Evolutionary conservation across 345 rosid genomes (phyloP).

Genomic region (Lepidium aucheri): DNA sequence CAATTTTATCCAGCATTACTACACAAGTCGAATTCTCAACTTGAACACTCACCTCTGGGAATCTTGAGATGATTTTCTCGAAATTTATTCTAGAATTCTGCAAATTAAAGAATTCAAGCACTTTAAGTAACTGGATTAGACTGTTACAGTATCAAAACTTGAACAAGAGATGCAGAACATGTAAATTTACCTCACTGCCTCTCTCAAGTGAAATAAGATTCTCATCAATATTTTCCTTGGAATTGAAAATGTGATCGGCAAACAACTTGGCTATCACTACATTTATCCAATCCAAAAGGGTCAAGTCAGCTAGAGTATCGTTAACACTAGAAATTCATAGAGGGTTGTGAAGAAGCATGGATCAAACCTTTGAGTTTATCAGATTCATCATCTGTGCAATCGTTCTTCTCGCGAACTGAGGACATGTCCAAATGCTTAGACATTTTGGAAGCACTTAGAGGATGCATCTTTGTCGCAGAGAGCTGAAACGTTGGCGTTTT

Average conservation of each 20-base stretch:
- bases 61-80: conserved; percentile 42
- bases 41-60: conserved; percentile 43
- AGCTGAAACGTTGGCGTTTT: conserved; percentile 56
- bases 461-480: conserved; percentile 34
- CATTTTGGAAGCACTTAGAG: conserved; percentile 33
- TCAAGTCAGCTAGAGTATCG: neutral
- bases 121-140: neutral
- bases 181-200: conserved; percentile 40
- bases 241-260: conserved; percentile 40
- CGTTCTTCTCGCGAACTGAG: conserved; percentile 30
- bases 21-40: neutral
- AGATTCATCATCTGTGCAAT: conserved; percentile 24
- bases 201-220: conserved; percentile 34
- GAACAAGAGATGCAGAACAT: neutral
- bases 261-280: conserved; percentile 51
- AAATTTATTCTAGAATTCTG: conserved; percentile 49
- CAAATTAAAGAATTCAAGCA: neutral
- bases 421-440: conserved; percentile 57
- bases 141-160: neutral
- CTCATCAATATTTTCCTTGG: conserved; percentile 65
- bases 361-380: conserved; percentile 44
- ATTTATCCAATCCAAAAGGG: conserved; percentile 15
- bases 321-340: neutral
- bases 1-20: neutral
- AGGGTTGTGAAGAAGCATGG: neutral